A percentile compares a stretch with the other conserved stretches of the same genome.
These are phyloP conservation scores for Penicillium hordei DNA, from an alignment of 2,329 filamentous ascomycete species.

Conservation along the genomic window DNA sequence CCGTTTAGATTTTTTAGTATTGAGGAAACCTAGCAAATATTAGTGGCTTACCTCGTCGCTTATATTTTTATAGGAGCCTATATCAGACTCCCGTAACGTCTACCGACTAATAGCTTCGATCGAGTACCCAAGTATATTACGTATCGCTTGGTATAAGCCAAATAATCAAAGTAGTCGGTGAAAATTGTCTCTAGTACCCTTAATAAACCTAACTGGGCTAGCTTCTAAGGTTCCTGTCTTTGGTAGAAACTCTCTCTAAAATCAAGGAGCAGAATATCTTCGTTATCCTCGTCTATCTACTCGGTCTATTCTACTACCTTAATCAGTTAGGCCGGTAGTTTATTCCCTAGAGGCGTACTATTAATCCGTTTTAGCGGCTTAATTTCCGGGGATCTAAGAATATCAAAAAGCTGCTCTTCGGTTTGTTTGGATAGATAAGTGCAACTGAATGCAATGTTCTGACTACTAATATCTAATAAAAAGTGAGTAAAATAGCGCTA, in stretches of 20 bases:
- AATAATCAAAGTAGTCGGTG: constrained; percentile 29
- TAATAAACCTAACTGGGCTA: constrained; percentile 28
- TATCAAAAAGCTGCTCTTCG: constrained; percentile 20
- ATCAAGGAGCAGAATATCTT: constrained; percentile 27
- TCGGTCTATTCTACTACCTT: constrained; percentile 25
- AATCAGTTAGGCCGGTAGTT: constrained; percentile 26
- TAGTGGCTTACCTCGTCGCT: no score
- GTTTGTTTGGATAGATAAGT: constrained; percentile 13
- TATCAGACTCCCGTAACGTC: no score
- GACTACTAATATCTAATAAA: constrained; percentile 28
- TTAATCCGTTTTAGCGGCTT: constrained; percentile 22
- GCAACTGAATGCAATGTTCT: constrained; percentile 30
- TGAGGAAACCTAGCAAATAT: no score
- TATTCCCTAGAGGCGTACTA: constrained; percentile 21
- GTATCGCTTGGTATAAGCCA: no score
- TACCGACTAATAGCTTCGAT: no score
- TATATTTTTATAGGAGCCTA: no score
- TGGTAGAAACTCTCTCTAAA: constrained; percentile 27
- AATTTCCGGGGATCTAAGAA: constrained; percentile 21
- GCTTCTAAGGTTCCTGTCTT: constrained; percentile 20
- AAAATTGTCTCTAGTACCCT: constrained; percentile 35
- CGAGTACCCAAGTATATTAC: no score
- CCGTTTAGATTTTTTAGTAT: no score
- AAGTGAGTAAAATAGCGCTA: constrained; percentile 11
- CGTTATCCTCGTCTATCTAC: constrained; percentile 29